phyloP scores from a whole-genome alignment of 1,284 basidiomycete species.

The Sporisorium graminicola region DNA sequence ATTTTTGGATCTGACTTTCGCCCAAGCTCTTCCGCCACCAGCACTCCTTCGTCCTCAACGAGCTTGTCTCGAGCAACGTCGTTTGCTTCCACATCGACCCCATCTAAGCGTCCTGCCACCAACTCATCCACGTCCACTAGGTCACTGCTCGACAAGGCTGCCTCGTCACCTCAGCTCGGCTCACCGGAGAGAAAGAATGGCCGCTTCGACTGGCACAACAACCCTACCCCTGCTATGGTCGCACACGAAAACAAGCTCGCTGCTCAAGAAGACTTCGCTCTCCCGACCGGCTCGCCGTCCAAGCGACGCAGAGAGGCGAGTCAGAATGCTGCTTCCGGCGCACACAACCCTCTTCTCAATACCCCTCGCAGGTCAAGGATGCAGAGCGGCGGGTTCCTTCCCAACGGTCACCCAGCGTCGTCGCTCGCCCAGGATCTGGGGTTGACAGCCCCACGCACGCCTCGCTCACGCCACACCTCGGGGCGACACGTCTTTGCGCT shows the following conservation, averaged over 20 bases:
- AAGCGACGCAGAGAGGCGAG: slow-evolving; percentile 40
- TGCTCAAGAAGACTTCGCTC: slow-evolving; percentile 19
- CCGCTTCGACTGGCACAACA: slow-evolving; percentile 53
- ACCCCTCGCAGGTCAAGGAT: slow-evolving; percentile 26
- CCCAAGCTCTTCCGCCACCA: slow-evolving; percentile 3
- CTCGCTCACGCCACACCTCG: slow-evolving; percentile 47
- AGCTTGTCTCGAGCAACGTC: slow-evolving; percentile 18
- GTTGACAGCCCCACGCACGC: slow-evolving; percentile 41
- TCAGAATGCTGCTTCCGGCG: slow-evolving; percentile 17
- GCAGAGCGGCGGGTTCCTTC: slow-evolving; percentile 47
- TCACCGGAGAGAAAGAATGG: slow-evolving; percentile 50
- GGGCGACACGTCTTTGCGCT: slow-evolving; percentile 23
- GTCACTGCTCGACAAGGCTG: slow-evolving; percentile 39
- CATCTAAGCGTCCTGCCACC: slow-evolving; percentile 5
- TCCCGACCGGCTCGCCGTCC: slow-evolving; percentile 33
- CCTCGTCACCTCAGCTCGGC: slow-evolving; percentile 54
- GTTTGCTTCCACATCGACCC: slow-evolving; percentile 25
- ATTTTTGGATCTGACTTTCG: slow-evolving; percentile 50
- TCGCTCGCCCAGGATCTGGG: slow-evolving; percentile 58
- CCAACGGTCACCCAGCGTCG: slow-evolving; percentile 59
- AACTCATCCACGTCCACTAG: slow-evolving; percentile 9
- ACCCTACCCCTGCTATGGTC: slow-evolving; percentile 48
- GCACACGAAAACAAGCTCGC: slow-evolving; percentile 35
- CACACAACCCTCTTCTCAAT: slow-evolving; percentile 12
- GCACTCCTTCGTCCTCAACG: slow-evolving; percentile 11